Percentiles rank a stretch among this genome's conserved stretches.
Evolutionary conservation across 345 rosid genomes (phyloP).

Genomic region (Fremontodendron californicum): DNA sequence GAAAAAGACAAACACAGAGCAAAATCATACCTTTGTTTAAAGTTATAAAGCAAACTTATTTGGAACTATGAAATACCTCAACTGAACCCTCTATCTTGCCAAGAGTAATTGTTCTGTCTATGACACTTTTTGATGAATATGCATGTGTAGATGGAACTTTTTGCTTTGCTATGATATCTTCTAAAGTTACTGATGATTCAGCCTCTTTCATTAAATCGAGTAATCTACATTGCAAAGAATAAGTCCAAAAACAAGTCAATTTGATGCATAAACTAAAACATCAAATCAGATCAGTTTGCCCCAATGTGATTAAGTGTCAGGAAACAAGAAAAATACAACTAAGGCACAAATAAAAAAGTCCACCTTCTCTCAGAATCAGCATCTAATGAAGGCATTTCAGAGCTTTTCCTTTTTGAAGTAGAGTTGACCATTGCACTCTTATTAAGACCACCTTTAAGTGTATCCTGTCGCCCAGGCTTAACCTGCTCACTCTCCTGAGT

Average conservation of each 20-base stretch:
- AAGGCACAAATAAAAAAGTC: constrained; percentile 4
- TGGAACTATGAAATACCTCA: constrained; percentile 47
- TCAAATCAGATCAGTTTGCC: not conserved
- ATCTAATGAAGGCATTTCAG: constrained; percentile 45
- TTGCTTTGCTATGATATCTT: constrained; percentile 42
- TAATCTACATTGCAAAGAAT: constrained; percentile 42
- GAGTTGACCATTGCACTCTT: constrained; percentile 18
- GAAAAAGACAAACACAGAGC: not conserved
- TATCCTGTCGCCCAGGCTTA: constrained; percentile 28
- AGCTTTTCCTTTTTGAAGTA: constrained; percentile 28
- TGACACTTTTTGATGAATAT: constrained; percentile 36
- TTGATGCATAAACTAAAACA: not conserved
- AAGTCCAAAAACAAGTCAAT: constrained; percentile 8
- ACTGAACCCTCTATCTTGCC: constrained; percentile 83
- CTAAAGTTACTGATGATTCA: constrained; percentile 52
- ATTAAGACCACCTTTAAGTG: constrained; percentile 19
- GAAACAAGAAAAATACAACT: not conserved
- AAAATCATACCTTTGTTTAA: not conserved
- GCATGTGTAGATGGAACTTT: constrained; percentile 50
- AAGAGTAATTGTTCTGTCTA: constrained; percentile 61
- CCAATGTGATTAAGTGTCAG: not conserved
- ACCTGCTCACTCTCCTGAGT: constrained; percentile 25
- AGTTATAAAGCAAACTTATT: not conserved
- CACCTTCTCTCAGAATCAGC: constrained; percentile 67
- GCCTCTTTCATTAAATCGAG: constrained; percentile 47